These are phyloP conservation scores for Phytophthora litchii DNA, from an alignment of 352 stramenopile genomes.

Conservation along the genomic window DNA sequence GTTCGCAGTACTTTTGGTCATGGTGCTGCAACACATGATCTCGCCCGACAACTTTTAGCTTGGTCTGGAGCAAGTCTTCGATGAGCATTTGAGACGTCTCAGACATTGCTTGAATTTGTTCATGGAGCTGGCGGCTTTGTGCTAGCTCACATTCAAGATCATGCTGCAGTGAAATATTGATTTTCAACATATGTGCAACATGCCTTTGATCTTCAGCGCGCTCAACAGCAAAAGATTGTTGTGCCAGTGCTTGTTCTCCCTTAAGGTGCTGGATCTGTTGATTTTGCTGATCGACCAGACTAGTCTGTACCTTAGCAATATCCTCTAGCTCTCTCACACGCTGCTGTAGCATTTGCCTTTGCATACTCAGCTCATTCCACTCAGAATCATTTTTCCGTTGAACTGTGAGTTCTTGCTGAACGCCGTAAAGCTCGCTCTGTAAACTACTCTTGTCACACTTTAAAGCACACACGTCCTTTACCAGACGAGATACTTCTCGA, in stretches of 20 bases:
- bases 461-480: background rate
- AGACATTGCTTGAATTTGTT: slow-evolving; percentile 6
- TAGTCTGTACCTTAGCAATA: slow-evolving; percentile 22
- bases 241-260: background rate
- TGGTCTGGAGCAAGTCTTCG: slow-evolving; percentile 30
- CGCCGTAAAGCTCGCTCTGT: slow-evolving; percentile 4
- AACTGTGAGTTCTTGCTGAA: slow-evolving; percentile 21
- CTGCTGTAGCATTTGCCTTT: slow-evolving; percentile 13
- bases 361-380: slow-evolving; percentile 6
- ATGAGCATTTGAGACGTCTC: slow-evolving; percentile 25
- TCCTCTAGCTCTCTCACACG: slow-evolving; percentile 8
- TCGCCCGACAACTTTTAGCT: background rate
- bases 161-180: slow-evolving; percentile 31
- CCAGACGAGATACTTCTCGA: background rate
- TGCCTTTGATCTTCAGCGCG: slow-evolving; percentile 34
- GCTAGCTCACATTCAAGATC: slow-evolving; percentile 13
- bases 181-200: slow-evolving; percentile 40
- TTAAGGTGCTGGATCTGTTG: slow-evolving; percentile 36
- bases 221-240: slow-evolving; percentile 11
- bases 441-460: slow-evolving; percentile 16
- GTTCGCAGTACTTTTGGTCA: slow-evolving; percentile 28
- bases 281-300: slow-evolving; percentile 33
- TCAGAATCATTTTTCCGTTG: slow-evolving; percentile 9
- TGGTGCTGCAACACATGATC: slow-evolving; percentile 18
- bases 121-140: background rate